Percentiles rank a stretch among this genome's conserved stretches.
phyloP scores from a whole-genome alignment of 139 green algal species.

The Spirogloea muscicola region DNA sequence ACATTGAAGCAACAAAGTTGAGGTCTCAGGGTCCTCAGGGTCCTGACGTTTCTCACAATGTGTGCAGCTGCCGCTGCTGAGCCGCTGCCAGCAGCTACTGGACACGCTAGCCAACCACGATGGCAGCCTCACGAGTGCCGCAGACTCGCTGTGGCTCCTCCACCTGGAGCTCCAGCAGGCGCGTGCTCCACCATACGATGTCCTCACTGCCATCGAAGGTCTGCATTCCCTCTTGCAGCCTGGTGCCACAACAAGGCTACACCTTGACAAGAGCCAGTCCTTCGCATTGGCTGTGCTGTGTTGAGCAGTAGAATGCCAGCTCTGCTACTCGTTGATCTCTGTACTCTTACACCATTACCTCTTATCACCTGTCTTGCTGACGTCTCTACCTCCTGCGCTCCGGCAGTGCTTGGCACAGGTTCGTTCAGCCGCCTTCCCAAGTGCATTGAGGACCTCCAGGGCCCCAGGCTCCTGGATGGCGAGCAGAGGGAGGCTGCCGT shows the following conservation, averaged over 20 bases:
- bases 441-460: conserved; percentile 16
- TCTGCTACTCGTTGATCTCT: too few species aligned
- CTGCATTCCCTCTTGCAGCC: too few species aligned
- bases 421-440: conserved; percentile 31
- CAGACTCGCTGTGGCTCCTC: conserved; percentile 54
- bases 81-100: conserved; percentile 34
- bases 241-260: too few species aligned
- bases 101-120: conserved; percentile 45
- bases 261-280: too few species aligned
- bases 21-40: too few species aligned
- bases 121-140: conserved; percentile 25
- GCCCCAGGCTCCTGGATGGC: not conserved
- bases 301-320: too few species aligned
- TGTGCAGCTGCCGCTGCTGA: conserved; percentile 14
- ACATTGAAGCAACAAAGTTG: too few species aligned
- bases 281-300: too few species aligned
- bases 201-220: conserved; percentile 54
- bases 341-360: too few species aligned
- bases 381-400: too few species aligned
- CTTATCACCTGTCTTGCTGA: too few species aligned
- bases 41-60: too few species aligned
- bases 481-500: conserved; percentile 7
- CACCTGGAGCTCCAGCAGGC: conserved; percentile 48
- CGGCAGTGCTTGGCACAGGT: conserved; percentile 48
- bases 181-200: conserved; percentile 53